Evolutionary conservation across 345 rosid genomes (phyloP).

Genomic region (Sonneratia caseolaris): DNA sequence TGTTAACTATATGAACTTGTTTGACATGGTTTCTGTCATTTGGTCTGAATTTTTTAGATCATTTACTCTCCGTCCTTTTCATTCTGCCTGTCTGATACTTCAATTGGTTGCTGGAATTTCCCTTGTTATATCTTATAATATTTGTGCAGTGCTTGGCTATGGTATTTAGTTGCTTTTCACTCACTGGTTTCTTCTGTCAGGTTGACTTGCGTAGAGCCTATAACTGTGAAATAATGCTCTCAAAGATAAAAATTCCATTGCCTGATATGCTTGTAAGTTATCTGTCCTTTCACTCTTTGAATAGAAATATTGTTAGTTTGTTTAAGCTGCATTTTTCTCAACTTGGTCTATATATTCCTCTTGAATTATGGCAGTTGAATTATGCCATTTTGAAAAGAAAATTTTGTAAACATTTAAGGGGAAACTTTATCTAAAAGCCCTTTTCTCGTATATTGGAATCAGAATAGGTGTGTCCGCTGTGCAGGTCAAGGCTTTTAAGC

Average conservation of each 20-base stretch:
- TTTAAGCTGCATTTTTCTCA: background rate
- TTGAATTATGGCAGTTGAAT: background rate
- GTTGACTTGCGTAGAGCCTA: constrained; percentile 94
- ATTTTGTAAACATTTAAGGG: background rate
- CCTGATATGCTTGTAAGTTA: constrained; percentile 90
- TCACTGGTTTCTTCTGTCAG: constrained; percentile 32
- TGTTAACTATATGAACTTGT: background rate
- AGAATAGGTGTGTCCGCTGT: background rate
- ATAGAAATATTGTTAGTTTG: background rate
- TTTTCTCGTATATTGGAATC: background rate
- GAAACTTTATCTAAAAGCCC: background rate
- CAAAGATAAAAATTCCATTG: constrained; percentile 86
- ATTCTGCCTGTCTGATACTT: background rate
- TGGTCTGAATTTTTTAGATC: background rate
- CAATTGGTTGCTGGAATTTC: background rate
- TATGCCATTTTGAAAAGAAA: background rate
- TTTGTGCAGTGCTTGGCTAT: background rate
- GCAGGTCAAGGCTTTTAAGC: background rate
- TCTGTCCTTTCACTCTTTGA: constrained; percentile 10
- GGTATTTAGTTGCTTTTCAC: constrained; percentile 3
- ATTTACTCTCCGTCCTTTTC: background rate
- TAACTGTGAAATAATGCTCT: constrained; percentile 98
- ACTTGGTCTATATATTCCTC: background rate
- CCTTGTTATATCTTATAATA: background rate
- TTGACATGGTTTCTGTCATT: background rate